phyloP scores from a whole-genome alignment of 495 filamentous ascomycete genomes.

The Aspergillus hancockii region DNA sequence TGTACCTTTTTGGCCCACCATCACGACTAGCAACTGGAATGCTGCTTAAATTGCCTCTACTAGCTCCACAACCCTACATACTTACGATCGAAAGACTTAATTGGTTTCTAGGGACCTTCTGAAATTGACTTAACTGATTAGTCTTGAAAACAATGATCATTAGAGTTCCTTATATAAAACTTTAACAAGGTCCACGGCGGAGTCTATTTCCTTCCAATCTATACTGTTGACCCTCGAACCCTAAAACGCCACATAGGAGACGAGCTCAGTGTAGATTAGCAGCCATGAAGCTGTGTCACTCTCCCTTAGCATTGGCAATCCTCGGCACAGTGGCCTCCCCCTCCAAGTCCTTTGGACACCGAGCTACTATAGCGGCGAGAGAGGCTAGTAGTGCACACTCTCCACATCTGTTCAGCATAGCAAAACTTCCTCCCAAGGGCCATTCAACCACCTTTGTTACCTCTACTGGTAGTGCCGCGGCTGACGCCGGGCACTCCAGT shows the following conservation, averaged over 20 bases:
- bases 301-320: constrained; percentile 5
- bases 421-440: not conserved
- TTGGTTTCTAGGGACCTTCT: not conserved
- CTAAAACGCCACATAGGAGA: not conserved
- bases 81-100: not conserved
- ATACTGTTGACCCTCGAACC: too few species aligned
- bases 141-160: too few species aligned
- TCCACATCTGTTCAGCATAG: not conserved
- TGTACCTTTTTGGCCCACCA: not conserved
- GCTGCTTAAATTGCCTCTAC: too few species aligned
- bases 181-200: not conserved
- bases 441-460: not conserved
- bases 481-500: too few species aligned
- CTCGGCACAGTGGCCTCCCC: not conserved
- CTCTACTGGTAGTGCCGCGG: not conserved
- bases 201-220: too few species aligned
- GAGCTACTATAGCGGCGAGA: not conserved
- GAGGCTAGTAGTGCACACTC: not conserved
- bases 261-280: not conserved
- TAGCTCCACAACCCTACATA: too few species aligned
- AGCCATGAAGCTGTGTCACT: constrained; percentile 18
- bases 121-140: too few species aligned
- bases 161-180: not conserved
- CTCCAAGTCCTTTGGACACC: not conserved
- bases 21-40: too few species aligned